phyloP scores from a whole-genome alignment of 148 eudicot species.

The Vaccinium darrowii region DNA sequence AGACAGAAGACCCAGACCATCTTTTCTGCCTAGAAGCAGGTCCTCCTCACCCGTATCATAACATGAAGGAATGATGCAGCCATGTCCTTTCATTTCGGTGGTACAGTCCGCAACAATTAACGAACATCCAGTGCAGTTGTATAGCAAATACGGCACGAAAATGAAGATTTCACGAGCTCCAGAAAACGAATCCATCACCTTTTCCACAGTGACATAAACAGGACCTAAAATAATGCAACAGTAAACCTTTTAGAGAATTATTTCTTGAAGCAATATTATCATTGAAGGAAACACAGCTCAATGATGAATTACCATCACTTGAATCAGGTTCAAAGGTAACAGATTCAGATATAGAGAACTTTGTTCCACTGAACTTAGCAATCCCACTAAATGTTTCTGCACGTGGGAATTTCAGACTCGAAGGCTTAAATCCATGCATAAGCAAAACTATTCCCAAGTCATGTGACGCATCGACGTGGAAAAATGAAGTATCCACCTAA shows the following conservation, averaged over 20 bases:
- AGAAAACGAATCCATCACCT: constrained; percentile 75
- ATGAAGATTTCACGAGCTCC: constrained; percentile 90
- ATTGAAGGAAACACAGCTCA: background rate
- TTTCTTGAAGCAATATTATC: background rate
- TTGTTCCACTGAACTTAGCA: constrained; percentile 73
- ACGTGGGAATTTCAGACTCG: constrained; percentile 72
- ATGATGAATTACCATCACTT: constrained; percentile 46
- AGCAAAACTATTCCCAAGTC: constrained; percentile 65
- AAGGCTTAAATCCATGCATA: constrained; percentile 64
- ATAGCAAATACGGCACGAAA: constrained; percentile 81
- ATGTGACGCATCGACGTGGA: constrained; percentile 89
- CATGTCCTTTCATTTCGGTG: constrained; percentile 51
- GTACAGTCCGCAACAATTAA: constrained; percentile 55
- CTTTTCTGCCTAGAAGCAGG: constrained; percentile 38
- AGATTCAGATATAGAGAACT: constrained; percentile 69
- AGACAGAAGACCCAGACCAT: constrained; percentile 71
- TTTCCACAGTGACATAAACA: constrained; percentile 64
- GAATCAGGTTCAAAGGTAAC: constrained; percentile 50
- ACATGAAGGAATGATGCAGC: constrained; percentile 67
- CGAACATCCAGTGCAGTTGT: constrained; percentile 79
- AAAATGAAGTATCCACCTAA: constrained; percentile 86
- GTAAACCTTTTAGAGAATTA: background rate
- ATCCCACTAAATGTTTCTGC: constrained; percentile 69
- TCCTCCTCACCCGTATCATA: constrained; percentile 62
- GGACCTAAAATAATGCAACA: constrained; percentile 48